Percentiles rank a stretch among this genome's conserved stretches.
Evolutionary conservation across 2,329 filamentous ascomycete genomes (phyloP).

Genomic region (Hymenoscyphus scutula): DNA sequence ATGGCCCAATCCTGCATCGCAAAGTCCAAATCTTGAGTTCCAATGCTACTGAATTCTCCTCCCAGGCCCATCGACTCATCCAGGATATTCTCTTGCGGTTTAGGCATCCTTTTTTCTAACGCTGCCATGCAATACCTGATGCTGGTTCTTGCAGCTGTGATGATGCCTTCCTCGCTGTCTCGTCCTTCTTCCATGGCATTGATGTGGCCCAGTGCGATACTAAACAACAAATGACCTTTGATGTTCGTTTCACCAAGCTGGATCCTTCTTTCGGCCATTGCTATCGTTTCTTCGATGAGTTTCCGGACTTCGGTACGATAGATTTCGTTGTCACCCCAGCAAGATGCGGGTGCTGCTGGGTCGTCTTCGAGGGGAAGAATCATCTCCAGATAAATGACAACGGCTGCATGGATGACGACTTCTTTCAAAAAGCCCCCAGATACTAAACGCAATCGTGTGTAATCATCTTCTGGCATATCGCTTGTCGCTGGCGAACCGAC

Average conservation of each 20-base stretch:
- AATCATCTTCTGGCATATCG: conserved; percentile 9
- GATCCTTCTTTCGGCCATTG: conserved; percentile 36
- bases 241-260: conserved; percentile 45
- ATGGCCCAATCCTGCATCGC: conserved; percentile 14
- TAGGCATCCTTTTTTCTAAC: conserved; percentile 12
- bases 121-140: conserved; percentile 21
- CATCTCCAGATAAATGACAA: conserved; percentile 47
- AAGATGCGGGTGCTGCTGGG: conserved; percentile 29
- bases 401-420: conserved; percentile 39
- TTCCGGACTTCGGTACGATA: conserved; percentile 37
- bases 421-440: conserved; percentile 45
- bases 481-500: not conserved
- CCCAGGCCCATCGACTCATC: not conserved
- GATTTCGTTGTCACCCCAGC: conserved; percentile 27
- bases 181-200: conserved; percentile 32
- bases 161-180: conserved; percentile 16
- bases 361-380: conserved; percentile 20
- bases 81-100: not conserved
- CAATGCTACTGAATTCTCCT: not conserved
- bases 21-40: conserved; percentile 7
- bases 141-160: conserved; percentile 23
- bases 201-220: conserved; percentile 41
- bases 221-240: conserved; percentile 43
- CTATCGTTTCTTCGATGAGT: conserved; percentile 34
- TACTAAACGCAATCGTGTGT: conserved; percentile 35